Base-by-base conservation (phyloP, 2,329 filamentous ascomycete genomes). In the Diplodia scrobiculata region DNA sequence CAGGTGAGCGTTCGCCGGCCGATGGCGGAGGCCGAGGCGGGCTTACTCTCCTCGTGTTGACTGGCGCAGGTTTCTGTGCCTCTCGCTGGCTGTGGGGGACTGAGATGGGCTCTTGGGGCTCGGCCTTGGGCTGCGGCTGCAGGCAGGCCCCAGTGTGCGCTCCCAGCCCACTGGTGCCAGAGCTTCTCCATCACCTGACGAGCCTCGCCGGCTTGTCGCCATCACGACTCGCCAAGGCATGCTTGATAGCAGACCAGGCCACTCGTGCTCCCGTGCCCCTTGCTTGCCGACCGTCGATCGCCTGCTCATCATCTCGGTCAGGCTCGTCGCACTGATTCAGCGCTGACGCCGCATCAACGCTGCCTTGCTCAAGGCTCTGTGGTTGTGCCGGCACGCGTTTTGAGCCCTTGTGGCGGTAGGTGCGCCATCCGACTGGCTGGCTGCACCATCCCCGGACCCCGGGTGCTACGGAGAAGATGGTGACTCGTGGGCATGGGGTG, bases 261-360 rank as follows among this genome's bases (percentile, higher is more conserved):
- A 27, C 58, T 62, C 58, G 58, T 50, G 58, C 58, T 36, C 58
- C 58, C 58, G 58, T n/a, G 27, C 45, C 36, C 58, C 58, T 62
- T 62, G 58, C 58, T 50, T n/a, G 2, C 34, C 54, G n/a, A 25
- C 19, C 58, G 38, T 47, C 45, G 58, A 34, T 50, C 41, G 17
- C 27, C 7, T n/a, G 27, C 41, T 47, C 58, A 25, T 62, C 19
- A 25, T 62, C 19, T 5, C 9, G 9, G 53, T 36, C 51, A 19
- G 41, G 41, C 25, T 51, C 10, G 48, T 14, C 48, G 48, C 19
- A 25, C 25, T 50, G 58, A 36, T 36, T 62, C 58, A 62, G 58
- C 13, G 58, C 58, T 62, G 58, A 62, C 41, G 58, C 58, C 58
- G 58, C 45, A 50, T 32, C 45, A 27, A 11, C 41, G 55, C 38